Evolutionary conservation across 768 basidiomycete genomes (phyloP).

Genomic region (Lactarius quietus): DNA sequence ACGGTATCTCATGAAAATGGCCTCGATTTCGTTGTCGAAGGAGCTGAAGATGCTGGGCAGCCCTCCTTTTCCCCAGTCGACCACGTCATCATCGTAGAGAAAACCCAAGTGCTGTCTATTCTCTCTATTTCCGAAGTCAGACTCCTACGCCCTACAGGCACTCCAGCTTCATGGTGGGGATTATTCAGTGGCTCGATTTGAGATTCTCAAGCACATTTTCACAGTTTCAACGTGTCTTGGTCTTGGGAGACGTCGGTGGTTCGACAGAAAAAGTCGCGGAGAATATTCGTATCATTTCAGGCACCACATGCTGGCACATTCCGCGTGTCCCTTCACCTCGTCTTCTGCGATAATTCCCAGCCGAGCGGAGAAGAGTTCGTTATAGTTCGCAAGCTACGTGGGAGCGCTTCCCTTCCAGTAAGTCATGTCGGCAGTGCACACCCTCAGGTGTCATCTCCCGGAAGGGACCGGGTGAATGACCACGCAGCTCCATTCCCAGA

Average conservation of each 20-base stretch:
- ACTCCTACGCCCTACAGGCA: background rate
- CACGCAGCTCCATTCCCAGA: background rate
- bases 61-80: background rate
- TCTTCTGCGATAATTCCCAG: slow-evolving; percentile 2
- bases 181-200: background rate
- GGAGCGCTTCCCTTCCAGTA: background rate
- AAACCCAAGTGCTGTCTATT: background rate
- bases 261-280: background rate
- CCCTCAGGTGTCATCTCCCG: background rate
- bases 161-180: slow-evolving; percentile 4
- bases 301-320: slow-evolving; percentile 2
- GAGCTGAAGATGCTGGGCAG: background rate
- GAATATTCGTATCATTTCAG: slow-evolving; percentile 6
- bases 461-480: background rate
- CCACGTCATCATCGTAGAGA: background rate
- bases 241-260: background rate
- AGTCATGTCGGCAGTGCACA: background rate
- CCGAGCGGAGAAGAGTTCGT: background rate
- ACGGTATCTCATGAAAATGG: slow-evolving; percentile 8
- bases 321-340: background rate
- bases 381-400: slow-evolving; percentile 12
- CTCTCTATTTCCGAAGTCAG: background rate
- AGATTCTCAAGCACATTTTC: background rate
- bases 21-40: slow-evolving; percentile 5
- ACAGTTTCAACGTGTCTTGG: slow-evolving; percentile 2